phyloP scores from a whole-genome alignment of 169 alveolate species.

The Eimeria sp. region DNA sequence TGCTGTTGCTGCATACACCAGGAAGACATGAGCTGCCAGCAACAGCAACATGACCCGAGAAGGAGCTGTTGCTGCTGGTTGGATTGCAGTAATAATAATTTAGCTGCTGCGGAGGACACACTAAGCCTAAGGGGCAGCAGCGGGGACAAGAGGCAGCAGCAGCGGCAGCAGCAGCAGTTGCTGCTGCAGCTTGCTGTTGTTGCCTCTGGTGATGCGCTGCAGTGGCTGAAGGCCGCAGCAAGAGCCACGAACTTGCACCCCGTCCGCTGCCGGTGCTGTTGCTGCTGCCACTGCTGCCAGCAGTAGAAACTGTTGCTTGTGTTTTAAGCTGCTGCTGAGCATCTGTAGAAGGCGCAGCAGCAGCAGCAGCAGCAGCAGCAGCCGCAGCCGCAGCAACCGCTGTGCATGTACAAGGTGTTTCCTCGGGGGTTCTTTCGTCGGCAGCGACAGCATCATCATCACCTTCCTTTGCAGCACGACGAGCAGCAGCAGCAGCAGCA shows the following conservation, averaged over 20 bases:
- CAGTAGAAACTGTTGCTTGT: neutral
- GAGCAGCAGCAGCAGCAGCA: neutral
- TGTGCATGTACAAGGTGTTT: neutral
- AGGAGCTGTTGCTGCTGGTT: neutral
- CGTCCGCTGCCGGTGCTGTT: neutral
- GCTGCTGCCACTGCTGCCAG: neutral
- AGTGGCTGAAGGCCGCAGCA: neutral
- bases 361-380: slow-evolving; percentile 33
- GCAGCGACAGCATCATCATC: slow-evolving; percentile 2
- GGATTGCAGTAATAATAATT: neutral
- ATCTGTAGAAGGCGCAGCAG: neutral
- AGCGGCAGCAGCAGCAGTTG: neutral
- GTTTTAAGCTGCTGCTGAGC: neutral
- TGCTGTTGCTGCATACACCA: slow-evolving; percentile 6
- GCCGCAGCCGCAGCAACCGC: slow-evolving; percentile 50
- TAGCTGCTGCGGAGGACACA: neutral
- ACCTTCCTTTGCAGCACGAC: neutral
- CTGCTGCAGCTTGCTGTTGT: too few species aligned
- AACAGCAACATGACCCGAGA: neutral
- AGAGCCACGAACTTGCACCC: neutral
- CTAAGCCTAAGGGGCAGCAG: slow-evolving; percentile 9
- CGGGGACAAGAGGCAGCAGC: neutral
- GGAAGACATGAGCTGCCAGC: neutral
- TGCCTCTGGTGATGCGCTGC: neutral
- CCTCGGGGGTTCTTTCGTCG: neutral